phyloP scores from a whole-genome alignment of 768 basidiomycete genomes.

The Pisolithus orientalis region DNA sequence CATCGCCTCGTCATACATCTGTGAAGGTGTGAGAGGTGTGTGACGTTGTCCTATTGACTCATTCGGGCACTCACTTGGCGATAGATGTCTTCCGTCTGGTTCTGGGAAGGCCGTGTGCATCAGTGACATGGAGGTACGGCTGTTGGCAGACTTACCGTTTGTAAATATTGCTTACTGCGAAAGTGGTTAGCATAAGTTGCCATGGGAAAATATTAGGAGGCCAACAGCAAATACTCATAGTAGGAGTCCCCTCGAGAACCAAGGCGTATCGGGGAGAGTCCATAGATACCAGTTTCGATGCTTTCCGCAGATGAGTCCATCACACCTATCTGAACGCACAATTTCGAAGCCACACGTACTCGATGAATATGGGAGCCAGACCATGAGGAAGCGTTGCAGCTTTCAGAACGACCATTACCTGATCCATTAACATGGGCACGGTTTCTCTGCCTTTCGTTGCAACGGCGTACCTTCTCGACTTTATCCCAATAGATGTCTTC shows the following conservation, averaged over 20 bases:
- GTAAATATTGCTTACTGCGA: constrained; percentile 26
- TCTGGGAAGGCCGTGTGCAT: constrained; percentile 32
- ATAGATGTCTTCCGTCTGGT: constrained; percentile 70
- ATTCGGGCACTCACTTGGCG: constrained; percentile 46
- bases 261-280: constrained; percentile 72
- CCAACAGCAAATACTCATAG: constrained; percentile 85
- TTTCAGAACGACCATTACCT: constrained; percentile 71
- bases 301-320: constrained; percentile 26
- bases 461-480: constrained; percentile 53
- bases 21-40: constrained; percentile 5
- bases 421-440: constrained; percentile 1
- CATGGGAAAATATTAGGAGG: not conserved
- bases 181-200: constrained; percentile 2
- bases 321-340: constrained; percentile 5
- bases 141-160: constrained; percentile 20
- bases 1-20: constrained; percentile 93
- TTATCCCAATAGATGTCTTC: constrained; percentile 78
- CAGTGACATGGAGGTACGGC: not conserved
- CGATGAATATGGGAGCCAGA: constrained; percentile 79
- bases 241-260: constrained; percentile 92
- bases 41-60: not conserved
- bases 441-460: not conserved
- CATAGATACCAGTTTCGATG: constrained; percentile 44
- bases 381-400: constrained; percentile 58
- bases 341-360: constrained; percentile 38